Base-by-base conservation (phyloP, 1,139 yeast genomes). In the Pichia sp. region DNA sequence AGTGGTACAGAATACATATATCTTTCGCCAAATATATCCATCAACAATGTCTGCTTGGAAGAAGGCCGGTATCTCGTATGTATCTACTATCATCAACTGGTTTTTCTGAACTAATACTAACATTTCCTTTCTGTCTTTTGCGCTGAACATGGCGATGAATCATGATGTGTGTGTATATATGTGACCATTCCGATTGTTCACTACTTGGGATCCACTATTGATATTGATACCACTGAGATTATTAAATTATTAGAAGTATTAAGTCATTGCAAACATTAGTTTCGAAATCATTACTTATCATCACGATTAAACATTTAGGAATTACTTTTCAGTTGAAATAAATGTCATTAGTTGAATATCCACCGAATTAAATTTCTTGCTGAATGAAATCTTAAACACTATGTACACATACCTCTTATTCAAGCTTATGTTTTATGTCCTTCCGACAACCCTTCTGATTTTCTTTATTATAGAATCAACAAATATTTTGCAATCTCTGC, bases 401-500 rank as follows among this genome's bases (percentile, higher is more conserved):
- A 22, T 11, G 3, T 6, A 14, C 18, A 11, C 42, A 19, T 38
- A 22, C 27, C 11, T 11, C 27, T 14, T 19, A 5, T 19, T 22
- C 28, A 14, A 14, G n/a, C 42, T 29, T 10, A 22, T 30, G 19
- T 30, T 41, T n/a, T 16, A 10, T 18, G 38, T 18, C 28, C 3
- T 19, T 18, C 11, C 18, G 41, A 36, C 25, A 19, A 8, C 7
- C 16, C 4, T 10, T 6, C 8, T 2, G 3, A 1, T 6, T 11
- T 36, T 36, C 6, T 19, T 55, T 38, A 16, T 25, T 47, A 45
- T 58, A 79, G 84, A 62, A 83, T 86, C 77, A 88, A 88, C 87
- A 87, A 84, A 73, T 93, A 93, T 73, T 78, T 91, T 72, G 82
- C 96, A 63, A 80, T 93, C 68, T 88, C 96, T 64, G 96, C 97